These are phyloP conservation scores for Hortaea werneckii DNA, from an alignment of 2,329 filamentous ascomycete genomes.

Conservation along the genomic window DNA sequence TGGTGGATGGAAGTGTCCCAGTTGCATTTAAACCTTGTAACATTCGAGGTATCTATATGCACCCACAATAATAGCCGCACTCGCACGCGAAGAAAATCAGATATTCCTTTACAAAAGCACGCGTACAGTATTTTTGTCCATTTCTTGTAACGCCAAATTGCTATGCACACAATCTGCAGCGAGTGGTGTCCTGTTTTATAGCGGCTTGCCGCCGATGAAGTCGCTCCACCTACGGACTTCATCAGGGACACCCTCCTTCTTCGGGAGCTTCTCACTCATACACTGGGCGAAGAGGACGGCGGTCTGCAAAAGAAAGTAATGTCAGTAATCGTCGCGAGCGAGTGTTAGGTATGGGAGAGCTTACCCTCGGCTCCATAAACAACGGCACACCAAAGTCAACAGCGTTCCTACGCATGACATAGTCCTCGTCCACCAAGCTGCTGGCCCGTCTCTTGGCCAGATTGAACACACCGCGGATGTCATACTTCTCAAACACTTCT, in stretches of 20 bases:
- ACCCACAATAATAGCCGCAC: no score
- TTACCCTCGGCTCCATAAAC: conserved; percentile 96
- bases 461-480: conserved; percentile 94
- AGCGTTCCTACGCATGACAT: conserved; percentile 86
- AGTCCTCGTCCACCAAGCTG: conserved; percentile 83
- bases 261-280: conserved; percentile 92
- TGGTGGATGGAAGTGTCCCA: no score
- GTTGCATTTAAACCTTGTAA: no score
- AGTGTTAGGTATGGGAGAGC: conserved; percentile 21
- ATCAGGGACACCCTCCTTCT: conserved; percentile 73
- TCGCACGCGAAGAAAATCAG: no score
- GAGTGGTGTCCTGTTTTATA: conserved; percentile 34
- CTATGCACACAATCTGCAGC: background rate
- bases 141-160: no score
- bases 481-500: conserved; percentile 93
- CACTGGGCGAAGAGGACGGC: conserved; percentile 92
- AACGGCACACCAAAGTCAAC: conserved; percentile 96
- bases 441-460: conserved; percentile 73
- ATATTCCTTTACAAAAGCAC: no score
- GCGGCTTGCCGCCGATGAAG: conserved; percentile 78
- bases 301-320: conserved; percentile 48
- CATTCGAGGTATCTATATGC: no score
- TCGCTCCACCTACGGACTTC: conserved; percentile 94
- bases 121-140: no score
- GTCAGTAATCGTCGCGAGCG: conserved; percentile 3